Percentiles rank a stretch among this genome's conserved stretches.
These are phyloP conservation scores for Coix lacrymajobi DNA, from an alignment of 176 grass and related monocot genomes.

Conservation along the genomic window DNA sequence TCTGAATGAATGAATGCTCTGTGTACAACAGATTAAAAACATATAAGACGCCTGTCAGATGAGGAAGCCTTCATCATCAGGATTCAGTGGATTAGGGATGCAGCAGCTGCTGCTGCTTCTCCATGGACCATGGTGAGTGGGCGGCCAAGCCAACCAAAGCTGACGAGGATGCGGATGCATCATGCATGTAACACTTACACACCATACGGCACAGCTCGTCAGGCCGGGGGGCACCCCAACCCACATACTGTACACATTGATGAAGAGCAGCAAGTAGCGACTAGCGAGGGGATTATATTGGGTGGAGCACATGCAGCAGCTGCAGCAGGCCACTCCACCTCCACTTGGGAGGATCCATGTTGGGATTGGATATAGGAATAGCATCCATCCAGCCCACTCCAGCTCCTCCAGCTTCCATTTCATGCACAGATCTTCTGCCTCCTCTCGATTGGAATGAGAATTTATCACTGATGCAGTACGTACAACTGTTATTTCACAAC, in stretches of 20 bases:
- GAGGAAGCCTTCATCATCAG: not conserved
- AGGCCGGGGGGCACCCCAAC: not conserved
- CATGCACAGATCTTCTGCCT: not conserved
- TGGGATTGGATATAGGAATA: not conserved
- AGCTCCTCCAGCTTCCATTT: not conserved
- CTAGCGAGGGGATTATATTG: not conserved
- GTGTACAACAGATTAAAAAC: not conserved
- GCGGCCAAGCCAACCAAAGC: not conserved
- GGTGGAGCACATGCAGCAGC: constrained; percentile 8
- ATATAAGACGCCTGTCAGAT: not conserved
- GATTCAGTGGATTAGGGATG: not conserved
- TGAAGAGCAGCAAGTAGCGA: not conserved
- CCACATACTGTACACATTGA: too few relatives aligned
- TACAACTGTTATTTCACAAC: not conserved
- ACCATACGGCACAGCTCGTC: not conserved
- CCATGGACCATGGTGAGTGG: not conserved
- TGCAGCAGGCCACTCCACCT: not conserved
- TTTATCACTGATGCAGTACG: not conserved
- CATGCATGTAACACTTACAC: not conserved
- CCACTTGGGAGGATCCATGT: too few relatives aligned
- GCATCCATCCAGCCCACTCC: not conserved
- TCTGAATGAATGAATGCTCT: not conserved
- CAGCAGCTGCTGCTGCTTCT: not conserved
- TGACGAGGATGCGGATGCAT: not conserved
- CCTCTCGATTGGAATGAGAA: not conserved